A percentile compares a stretch with the other conserved stretches of the same genome.
phyloP scores from a whole-genome alignment of 352 stramenopile species.

The Phytophthora cactorum region DNA sequence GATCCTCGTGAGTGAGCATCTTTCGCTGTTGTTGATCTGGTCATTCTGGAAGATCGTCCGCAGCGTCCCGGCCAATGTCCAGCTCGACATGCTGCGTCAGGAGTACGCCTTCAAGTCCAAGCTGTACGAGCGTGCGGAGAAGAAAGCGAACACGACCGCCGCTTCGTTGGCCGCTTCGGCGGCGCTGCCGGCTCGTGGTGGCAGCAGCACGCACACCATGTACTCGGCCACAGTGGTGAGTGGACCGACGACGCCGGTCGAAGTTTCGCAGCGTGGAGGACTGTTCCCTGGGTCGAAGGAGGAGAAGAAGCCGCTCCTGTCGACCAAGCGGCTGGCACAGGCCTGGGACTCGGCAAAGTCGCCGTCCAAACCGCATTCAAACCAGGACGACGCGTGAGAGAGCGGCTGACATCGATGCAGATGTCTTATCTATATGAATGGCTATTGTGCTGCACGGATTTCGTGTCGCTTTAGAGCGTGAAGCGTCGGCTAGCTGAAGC shows the following conservation, averaged over 20 bases:
- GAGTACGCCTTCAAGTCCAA: conserved; percentile 81
- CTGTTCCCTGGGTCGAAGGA: conserved; percentile 41
- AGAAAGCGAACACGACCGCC: conserved; percentile 19
- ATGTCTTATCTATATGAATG: conserved; percentile 27
- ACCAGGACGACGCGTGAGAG: conserved; percentile 25
- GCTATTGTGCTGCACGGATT: conserved; percentile 1
- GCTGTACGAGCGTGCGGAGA: conserved; percentile 59
- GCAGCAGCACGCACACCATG: conserved; percentile 17
- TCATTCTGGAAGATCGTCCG: conserved; percentile 71
- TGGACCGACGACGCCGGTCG: conserved; percentile 23
- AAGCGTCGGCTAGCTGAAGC: conserved; percentile 8
- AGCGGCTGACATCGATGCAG: neutral
- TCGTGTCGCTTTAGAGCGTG: neutral
- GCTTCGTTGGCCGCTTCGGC: conserved; percentile 20
- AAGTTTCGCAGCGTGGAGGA: conserved; percentile 16
- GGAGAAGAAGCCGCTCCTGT: conserved; percentile 69
- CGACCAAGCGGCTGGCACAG: conserved; percentile 56
- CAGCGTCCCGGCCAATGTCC: conserved; percentile 63
- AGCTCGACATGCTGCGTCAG: conserved; percentile 71
- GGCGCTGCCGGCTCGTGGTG: conserved; percentile 18
- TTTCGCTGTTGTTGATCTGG: conserved; percentile 65
- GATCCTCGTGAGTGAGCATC: conserved; percentile 79
- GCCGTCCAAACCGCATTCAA: conserved; percentile 15
- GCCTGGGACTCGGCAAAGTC: conserved; percentile 47
- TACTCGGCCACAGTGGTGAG: conserved; percentile 43